phyloP scores from a whole-genome alignment of 2,329 filamentous ascomycete species.

The Monosporascus sp. region DNA sequence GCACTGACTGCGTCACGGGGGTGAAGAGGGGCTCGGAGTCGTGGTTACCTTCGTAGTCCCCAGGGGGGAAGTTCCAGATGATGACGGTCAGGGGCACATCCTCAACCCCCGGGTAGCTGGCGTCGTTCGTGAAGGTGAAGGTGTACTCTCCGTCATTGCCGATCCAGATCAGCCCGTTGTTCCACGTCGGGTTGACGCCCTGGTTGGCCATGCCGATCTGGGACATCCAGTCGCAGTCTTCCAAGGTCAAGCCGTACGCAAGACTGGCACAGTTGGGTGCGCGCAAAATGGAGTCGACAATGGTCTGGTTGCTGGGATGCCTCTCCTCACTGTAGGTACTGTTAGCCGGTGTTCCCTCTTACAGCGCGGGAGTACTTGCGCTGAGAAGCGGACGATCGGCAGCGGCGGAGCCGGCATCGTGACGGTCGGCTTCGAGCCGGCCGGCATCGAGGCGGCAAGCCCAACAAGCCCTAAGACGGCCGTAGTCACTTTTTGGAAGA shows the following conservation, averaged over 20 bases:
- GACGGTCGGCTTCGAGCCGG: neutral
- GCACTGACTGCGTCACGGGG: too few relatives aligned
- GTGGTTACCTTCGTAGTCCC: conserved; percentile 10
- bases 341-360: neutral
- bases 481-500: neutral
- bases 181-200: conserved; percentile 16
- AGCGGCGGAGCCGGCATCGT: too few relatives aligned
- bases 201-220: neutral
- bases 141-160: conserved; percentile 22
- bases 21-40: too few relatives aligned
- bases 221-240: neutral
- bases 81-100: conserved; percentile 17
- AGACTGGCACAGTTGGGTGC: neutral
- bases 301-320: too few relatives aligned
- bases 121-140: conserved; percentile 24
- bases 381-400: too few relatives aligned
- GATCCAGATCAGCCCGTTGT: conserved; percentile 24
- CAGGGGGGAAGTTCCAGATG: conserved; percentile 17
- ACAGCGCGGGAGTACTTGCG: neutral
- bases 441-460: neutral
- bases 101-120: neutral
- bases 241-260: neutral
- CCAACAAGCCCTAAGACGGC: neutral
- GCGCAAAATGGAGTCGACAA: neutral
- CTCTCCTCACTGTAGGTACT: too few relatives aligned